phyloP scores from a whole-genome alignment of 2,329 filamentous ascomycete genomes.

The Hortaea werneckii region DNA sequence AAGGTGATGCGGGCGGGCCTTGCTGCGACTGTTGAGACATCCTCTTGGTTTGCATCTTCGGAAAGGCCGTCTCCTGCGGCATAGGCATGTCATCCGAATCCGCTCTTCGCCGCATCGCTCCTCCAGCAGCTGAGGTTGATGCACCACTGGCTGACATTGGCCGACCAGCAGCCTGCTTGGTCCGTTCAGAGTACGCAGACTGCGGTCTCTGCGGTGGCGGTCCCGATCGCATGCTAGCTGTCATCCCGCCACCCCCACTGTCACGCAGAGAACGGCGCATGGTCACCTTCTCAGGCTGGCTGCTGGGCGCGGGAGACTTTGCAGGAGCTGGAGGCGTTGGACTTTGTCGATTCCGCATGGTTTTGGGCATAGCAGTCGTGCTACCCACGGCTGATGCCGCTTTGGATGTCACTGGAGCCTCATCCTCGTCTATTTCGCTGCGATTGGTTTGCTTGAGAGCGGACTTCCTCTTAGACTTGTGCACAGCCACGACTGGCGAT shows the following conservation, averaged over 20 bases:
- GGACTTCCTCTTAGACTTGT: slow-evolving; percentile 33
- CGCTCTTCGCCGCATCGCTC: background rate
- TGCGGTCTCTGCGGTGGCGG: slow-evolving; percentile 9
- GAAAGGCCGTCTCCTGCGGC: slow-evolving; percentile 3
- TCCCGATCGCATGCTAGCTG: slow-evolving; percentile 18
- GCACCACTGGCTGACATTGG: slow-evolving; percentile 1
- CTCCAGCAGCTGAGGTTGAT: background rate
- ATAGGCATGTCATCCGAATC: background rate
- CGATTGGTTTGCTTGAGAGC: background rate
- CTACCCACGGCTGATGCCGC: slow-evolving; percentile 27
- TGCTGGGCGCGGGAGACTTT: background rate
- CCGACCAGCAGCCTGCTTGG: background rate
- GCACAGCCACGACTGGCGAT: slow-evolving; percentile 4
- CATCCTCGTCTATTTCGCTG: background rate
- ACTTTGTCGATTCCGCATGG: slow-evolving; percentile 20
- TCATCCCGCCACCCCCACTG: slow-evolving; percentile 23
- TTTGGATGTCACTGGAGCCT: background rate
- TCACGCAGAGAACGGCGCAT: slow-evolving; percentile 31
- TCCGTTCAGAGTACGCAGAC: slow-evolving; percentile 3
- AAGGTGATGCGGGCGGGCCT: slow-evolving; percentile 6
- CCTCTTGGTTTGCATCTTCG: slow-evolving; percentile 7
- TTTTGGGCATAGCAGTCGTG: slow-evolving; percentile 34
- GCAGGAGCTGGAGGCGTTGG: slow-evolving; percentile 7
- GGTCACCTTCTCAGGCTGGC: slow-evolving; percentile 15
- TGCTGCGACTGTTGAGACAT: slow-evolving; percentile 10